Base-by-base conservation (phyloP, 441 rosid genomes). In the Isatis lusitanica region DNA sequence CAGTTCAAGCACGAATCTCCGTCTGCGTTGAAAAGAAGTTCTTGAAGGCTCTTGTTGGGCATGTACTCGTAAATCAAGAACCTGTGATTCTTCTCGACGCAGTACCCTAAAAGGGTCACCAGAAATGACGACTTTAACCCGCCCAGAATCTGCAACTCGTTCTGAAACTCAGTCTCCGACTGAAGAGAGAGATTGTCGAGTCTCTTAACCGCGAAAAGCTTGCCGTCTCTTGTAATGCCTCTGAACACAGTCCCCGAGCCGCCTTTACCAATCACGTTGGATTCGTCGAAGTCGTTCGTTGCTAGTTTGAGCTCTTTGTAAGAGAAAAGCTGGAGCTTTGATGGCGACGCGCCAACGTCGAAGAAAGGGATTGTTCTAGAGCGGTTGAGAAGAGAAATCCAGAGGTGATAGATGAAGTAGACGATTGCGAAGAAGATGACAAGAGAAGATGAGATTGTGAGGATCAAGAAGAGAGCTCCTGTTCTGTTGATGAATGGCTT, bases 141-240 rank as follows among this genome's bases (percentile, higher is more conserved):
- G 55, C 97, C 98, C 17, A 94, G 98, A 76, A 92, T 94, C 86
- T 92, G 97, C 79, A 94, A 46, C 97, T 94, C 99, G 68, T 90
- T 94, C 74, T 90, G 94, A 67, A 94, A 94, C 86, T 94, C 98
- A 16, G 88, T 81, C 83, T 92, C 98, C 16, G 94, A 71, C 53
- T 94, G 96, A 24, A 89, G 73, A 62, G 93, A 83, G 60, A 82
- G 30, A 56, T 74, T 68, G 13, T 92, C 97, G 17, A 92, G 89
- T 71, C 97, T 84, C 79, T 94, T 94, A 51, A 94, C 83, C 1
- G 98, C 98, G 67, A 84, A 84, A 21, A 88, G 71, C 80, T 89
- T 94, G 17, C 98, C 98, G 60, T 92, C 92, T 72, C 75, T 79
- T 0, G 83, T 81, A 74, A 86, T 84, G 80, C 97, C 97, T 74